Conservation (phyloP, 345 rosid genomes). For the Ceriops decandra region DNA sequence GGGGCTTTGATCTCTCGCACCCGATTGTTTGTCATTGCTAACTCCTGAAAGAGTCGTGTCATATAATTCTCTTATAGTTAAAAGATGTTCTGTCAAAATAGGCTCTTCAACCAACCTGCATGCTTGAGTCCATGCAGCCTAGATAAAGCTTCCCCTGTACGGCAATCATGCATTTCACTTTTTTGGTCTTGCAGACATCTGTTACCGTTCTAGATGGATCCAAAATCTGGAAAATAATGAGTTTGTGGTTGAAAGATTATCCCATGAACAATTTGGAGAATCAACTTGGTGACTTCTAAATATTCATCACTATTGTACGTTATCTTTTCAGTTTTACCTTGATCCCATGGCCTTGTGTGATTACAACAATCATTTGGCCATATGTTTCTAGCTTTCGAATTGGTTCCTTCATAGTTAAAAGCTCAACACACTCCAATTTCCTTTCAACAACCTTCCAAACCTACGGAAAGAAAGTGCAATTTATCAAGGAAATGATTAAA, state of each 20-base stretch:
- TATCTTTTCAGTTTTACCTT: slow-evolving; percentile 41
- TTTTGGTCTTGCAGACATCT: slow-evolving; percentile 52
- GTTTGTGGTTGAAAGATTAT: not conserved
- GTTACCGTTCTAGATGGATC: slow-evolving; percentile 58
- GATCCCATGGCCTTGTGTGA: slow-evolving; percentile 53
- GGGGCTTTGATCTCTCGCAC: slow-evolving; percentile 74
- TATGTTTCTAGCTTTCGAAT: slow-evolving; percentile 50
- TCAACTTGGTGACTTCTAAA: not conserved
- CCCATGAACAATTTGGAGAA: not conserved
- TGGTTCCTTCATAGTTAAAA: slow-evolving; percentile 58
- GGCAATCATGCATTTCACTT: slow-evolving; percentile 55
- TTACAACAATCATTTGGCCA: slow-evolving; percentile 46
- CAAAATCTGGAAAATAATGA: slow-evolving; percentile 45
- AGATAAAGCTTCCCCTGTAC: slow-evolving; percentile 65
- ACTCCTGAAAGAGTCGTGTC: slow-evolving; percentile 45
- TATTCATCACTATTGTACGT: not conserved
- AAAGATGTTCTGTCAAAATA: slow-evolving; percentile 1
- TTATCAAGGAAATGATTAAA: not conserved
- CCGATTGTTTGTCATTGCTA: slow-evolving; percentile 40
- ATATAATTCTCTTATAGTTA: not conserved
- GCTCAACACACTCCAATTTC: slow-evolving; percentile 66
- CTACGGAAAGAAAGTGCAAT: slow-evolving; percentile 26
- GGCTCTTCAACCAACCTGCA: slow-evolving; percentile 49
- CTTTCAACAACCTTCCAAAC: slow-evolving; percentile 70
- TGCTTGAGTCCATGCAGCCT: slow-evolving; percentile 85